Evolutionary conservation across 2,329 filamentous ascomycete species (phyloP).

Genomic region (Aplosporella prunicola): DNA sequence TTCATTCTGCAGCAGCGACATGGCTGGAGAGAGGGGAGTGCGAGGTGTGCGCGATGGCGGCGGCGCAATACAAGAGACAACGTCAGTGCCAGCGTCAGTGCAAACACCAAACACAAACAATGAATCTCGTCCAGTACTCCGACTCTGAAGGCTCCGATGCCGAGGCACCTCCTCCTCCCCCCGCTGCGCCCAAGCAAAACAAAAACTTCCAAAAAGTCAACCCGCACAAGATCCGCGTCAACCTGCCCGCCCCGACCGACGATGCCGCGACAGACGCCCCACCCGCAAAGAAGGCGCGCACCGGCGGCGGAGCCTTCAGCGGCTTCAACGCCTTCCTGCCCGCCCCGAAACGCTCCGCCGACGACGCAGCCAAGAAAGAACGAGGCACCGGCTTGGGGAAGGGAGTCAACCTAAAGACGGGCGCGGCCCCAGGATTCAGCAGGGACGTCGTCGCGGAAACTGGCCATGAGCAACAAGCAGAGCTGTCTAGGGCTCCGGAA

Average conservation of each 20-base stretch:
- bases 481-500: slow-evolving; percentile 1
- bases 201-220: slow-evolving; percentile 67
- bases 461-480: slow-evolving; percentile 22
- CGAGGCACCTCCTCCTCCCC: slow-evolving; percentile 34
- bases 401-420: slow-evolving; percentile 70
- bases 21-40: slow-evolving; percentile 14
- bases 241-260: slow-evolving; percentile 46
- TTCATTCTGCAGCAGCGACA: slow-evolving; percentile 38
- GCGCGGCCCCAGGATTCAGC: slow-evolving; percentile 71
- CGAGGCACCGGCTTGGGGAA: slow-evolving; percentile 36
- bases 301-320: slow-evolving; percentile 57
- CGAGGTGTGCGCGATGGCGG: neutral
- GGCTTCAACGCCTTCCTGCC: slow-evolving; percentile 83
- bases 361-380: slow-evolving; percentile 23
- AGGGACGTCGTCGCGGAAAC: slow-evolving; percentile 42
- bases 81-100: too few species aligned
- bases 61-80: too few species aligned
- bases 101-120: too few species aligned
- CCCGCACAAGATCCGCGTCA: slow-evolving; percentile 75
- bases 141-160: slow-evolving; percentile 64
- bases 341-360: slow-evolving; percentile 57
- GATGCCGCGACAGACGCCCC: slow-evolving; percentile 34
- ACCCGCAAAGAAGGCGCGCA: slow-evolving; percentile 62
- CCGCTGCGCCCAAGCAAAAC: slow-evolving; percentile 20
- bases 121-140: slow-evolving; percentile 76